A percentile compares a stretch with the other conserved stretches of the same genome.
phyloP scores from a whole-genome alignment of 805 yeast species.

The Scheffersomyces coipomensis region DNA sequence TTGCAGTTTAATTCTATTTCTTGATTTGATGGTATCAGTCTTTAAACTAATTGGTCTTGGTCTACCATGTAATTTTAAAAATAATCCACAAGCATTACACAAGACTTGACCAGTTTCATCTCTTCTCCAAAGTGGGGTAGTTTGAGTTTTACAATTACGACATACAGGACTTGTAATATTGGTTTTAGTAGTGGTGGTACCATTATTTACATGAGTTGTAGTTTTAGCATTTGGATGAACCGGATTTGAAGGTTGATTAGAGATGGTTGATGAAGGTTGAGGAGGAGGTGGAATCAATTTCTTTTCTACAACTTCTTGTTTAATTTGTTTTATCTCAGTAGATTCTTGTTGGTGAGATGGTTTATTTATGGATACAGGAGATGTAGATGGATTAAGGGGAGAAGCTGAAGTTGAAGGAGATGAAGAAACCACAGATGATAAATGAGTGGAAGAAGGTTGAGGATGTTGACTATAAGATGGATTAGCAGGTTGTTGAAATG shows the following conservation, averaged over 20 bases:
- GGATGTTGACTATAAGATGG: too few relatives aligned
- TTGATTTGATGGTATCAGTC: slow-evolving; percentile 87
- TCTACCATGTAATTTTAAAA: slow-evolving; percentile 85
- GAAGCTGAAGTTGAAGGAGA: slow-evolving; percentile 1
- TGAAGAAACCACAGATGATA: too few relatives aligned
- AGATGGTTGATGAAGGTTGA: too few relatives aligned
- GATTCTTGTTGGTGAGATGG: slow-evolving; percentile 1
- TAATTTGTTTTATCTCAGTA: too few relatives aligned
- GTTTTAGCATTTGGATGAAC: slow-evolving; percentile 65
- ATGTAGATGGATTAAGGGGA: background rate
- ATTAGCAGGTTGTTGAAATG: background rate
- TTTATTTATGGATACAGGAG: background rate
- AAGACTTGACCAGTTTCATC: slow-evolving; percentile 78
- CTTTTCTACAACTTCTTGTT: too few relatives aligned
- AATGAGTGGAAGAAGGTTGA: too few relatives aligned
- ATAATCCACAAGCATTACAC: slow-evolving; percentile 93
- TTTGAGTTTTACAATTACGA: slow-evolving; percentile 87
- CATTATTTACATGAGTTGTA: slow-evolving; percentile 55
- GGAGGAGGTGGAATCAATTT: too few relatives aligned
- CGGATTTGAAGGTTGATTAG: slow-evolving; percentile 18
- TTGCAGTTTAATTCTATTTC: slow-evolving; percentile 74
- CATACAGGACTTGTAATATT: slow-evolving; percentile 70
- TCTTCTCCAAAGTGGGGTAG: slow-evolving; percentile 93
- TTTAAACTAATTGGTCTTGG: slow-evolving; percentile 89
- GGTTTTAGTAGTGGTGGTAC: slow-evolving; percentile 63